These are phyloP conservation scores for Coix lacrymajobi DNA, from an alignment of 176 grass and related monocot species.

Conservation along the genomic window DNA sequence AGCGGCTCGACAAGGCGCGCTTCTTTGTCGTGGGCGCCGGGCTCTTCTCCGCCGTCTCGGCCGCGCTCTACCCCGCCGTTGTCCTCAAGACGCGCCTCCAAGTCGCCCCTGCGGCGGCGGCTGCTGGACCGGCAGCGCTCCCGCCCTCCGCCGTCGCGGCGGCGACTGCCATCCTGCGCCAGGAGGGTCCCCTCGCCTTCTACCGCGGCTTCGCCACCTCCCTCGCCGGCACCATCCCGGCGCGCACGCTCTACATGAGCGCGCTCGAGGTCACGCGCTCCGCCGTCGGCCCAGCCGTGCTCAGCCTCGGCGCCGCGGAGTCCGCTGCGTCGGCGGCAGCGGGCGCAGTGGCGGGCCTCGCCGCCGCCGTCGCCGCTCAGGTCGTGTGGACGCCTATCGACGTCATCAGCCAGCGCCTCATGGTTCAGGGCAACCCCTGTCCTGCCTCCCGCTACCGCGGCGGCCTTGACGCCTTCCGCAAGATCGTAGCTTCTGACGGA, in stretches of 20 bases:
- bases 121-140: not conserved
- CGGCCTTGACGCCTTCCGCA: slow-evolving; percentile 63
- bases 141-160: slow-evolving; percentile 36
- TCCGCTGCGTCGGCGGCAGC: slow-evolving; percentile 39
- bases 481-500: slow-evolving; percentile 52
- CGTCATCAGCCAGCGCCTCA: slow-evolving; percentile 76
- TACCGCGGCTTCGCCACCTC: slow-evolving; percentile 75
- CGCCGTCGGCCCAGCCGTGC: slow-evolving; percentile 28
- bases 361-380: slow-evolving; percentile 51
- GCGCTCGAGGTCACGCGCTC: slow-evolving; percentile 64
- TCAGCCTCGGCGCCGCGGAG: slow-evolving; percentile 44
- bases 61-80: slow-evolving; percentile 58
- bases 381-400: slow-evolving; percentile 80
- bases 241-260: slow-evolving; percentile 79
- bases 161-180: slow-evolving; percentile 46
- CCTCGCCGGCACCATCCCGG: slow-evolving; percentile 62
- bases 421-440: slow-evolving; percentile 62
- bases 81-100: slow-evolving; percentile 86
- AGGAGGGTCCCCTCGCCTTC: slow-evolving; percentile 64
- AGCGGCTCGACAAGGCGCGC: slow-evolving; percentile 43
- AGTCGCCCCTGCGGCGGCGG: slow-evolving; percentile 17
- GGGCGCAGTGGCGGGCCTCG: slow-evolving; percentile 32
- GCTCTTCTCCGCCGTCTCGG: slow-evolving; percentile 44
- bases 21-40: slow-evolving; percentile 48
- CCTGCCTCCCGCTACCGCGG: slow-evolving; percentile 45